phyloP scores from a whole-genome alignment of 768 basidiomycete genomes.

The Hydnomerulius pinastri region DNA sequence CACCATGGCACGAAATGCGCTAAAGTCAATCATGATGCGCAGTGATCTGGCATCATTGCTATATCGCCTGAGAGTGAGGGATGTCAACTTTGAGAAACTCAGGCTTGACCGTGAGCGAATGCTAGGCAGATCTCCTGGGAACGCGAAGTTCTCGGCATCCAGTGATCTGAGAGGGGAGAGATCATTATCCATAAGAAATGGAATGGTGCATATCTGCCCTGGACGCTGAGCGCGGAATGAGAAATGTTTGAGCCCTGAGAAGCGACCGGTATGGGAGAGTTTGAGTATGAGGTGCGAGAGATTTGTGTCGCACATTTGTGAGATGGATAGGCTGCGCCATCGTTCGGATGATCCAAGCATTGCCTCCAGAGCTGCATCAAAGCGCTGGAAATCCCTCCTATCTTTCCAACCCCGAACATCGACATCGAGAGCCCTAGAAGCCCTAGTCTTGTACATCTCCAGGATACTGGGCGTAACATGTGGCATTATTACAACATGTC shows the following conservation, averaged over 20 bases:
- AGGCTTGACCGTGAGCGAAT: conserved; percentile 15
- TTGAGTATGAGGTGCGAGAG: conserved; percentile 31
- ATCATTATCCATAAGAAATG: conserved; percentile 23
- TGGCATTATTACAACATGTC: conserved; percentile 27
- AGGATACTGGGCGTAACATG: conserved; percentile 17
- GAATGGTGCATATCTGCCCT: conserved; percentile 28
- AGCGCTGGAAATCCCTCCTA: conserved; percentile 32
- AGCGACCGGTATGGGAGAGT: conserved; percentile 16
- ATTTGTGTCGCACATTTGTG: conserved; percentile 28
- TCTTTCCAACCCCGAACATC: conserved; percentile 32
- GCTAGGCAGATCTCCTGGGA: conserved; percentile 20
- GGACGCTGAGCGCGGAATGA: conserved; percentile 31
- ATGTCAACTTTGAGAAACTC: conserved; percentile 22
- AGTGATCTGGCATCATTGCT: conserved; percentile 27
- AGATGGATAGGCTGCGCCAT: conserved; percentile 31
- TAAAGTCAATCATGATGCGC: conserved; percentile 31
- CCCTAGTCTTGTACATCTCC: conserved; percentile 27
- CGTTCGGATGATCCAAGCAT: conserved; percentile 28
- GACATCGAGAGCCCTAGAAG: conserved; percentile 26
- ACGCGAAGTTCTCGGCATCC: conserved; percentile 29
- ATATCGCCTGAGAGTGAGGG: conserved; percentile 29
- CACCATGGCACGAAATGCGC: conserved; percentile 27
- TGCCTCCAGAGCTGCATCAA: conserved; percentile 26
- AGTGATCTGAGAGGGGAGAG: conserved; percentile 25
- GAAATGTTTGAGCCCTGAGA: conserved; percentile 29